phyloP scores from a whole-genome alignment of 1,284 basidiomycete species.

The Taiwanofungus camphoratus region DNA sequence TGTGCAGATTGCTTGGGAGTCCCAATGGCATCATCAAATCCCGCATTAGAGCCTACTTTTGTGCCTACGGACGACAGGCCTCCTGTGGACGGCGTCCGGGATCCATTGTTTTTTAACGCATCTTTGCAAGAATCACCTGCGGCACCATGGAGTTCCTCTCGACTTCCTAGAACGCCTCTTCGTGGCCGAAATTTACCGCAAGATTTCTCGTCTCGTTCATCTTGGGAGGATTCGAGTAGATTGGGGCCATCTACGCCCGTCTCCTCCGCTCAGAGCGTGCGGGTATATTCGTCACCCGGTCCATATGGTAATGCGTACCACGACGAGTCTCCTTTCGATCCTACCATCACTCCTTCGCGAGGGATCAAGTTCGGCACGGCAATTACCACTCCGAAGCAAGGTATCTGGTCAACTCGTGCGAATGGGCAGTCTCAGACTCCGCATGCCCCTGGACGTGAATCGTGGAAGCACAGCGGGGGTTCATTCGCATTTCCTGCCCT shows the following conservation, averaged over 20 bases:
- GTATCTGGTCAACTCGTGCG: conserved; percentile 35
- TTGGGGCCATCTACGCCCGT: conserved; percentile 47
- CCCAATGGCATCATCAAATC: conserved; percentile 31
- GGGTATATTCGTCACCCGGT: conserved; percentile 42
- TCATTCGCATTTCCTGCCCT: conserved; percentile 3
- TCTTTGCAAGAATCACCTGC: conserved; percentile 48
- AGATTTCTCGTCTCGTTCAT: conserved; percentile 37
- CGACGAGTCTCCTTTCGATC: conserved; percentile 60
- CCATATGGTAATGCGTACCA: conserved; percentile 31
- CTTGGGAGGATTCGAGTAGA: conserved; percentile 39
- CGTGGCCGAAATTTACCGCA: conserved; percentile 27
- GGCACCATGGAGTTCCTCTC: conserved; percentile 34
- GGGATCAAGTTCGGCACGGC: conserved; percentile 53
- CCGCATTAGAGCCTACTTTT: conserved; percentile 52
- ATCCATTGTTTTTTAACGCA: conserved; percentile 52
- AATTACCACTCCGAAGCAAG: conserved; percentile 56
- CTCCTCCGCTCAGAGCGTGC: conserved; percentile 34
- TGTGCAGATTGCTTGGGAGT: conserved; percentile 46
- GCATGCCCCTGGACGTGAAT: conserved; percentile 20
- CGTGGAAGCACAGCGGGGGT: conserved; percentile 5
- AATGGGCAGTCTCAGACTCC: conserved; percentile 47
- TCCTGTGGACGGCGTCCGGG: conserved; percentile 29
- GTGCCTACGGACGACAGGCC: conserved; percentile 52
- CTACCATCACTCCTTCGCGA: conserved; percentile 67
- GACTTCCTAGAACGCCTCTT: conserved; percentile 41